Conservation (phyloP, 108 stramenopile species). For the Cyclostephanos tholiformis region DNA sequence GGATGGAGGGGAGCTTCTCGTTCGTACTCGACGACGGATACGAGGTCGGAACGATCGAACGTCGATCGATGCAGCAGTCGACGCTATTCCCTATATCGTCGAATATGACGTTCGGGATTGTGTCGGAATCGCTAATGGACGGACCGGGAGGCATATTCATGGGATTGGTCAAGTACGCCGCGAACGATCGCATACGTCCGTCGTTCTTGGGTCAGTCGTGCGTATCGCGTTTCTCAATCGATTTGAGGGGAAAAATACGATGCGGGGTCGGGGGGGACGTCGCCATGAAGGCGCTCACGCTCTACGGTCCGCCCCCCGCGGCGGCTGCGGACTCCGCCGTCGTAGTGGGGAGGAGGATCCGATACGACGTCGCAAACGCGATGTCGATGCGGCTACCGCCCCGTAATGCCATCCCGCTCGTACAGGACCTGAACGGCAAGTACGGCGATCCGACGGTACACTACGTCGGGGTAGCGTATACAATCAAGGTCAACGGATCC, state of each 20-base stretch:
- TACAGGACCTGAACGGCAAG: conserved; percentile 45
- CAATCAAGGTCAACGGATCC: conserved; percentile 52
- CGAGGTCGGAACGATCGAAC: background rate
- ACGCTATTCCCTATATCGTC: conserved; percentile 29
- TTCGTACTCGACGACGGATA: conserved; percentile 6
- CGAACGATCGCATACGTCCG: conserved; percentile 46
- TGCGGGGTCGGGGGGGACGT: no score
- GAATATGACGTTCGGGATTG: conserved; percentile 45
- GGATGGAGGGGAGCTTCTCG: conserved; percentile 41
- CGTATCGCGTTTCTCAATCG: conserved; percentile 41
- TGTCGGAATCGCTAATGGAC: conserved; percentile 43
- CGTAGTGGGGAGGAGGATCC: background rate
- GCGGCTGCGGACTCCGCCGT: background rate
- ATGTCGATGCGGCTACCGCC: background rate
- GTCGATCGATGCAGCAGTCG: background rate
- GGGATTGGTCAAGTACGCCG: conserved; percentile 47
- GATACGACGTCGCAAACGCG: background rate
- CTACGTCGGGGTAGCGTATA: conserved; percentile 57
- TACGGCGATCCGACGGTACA: conserved; percentile 71
- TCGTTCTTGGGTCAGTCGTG: conserved; percentile 49
- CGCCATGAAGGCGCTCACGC: conserved; percentile 28
- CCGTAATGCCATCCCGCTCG: conserved; percentile 51
- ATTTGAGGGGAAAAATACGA: conserved; percentile 7
- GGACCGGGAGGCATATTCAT: conserved; percentile 50
- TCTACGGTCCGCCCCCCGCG: conserved; percentile 33